Evolutionary conservation across 2,329 filamentous ascomycete species (phyloP).

Genomic region (Colletotrichum sidae): DNA sequence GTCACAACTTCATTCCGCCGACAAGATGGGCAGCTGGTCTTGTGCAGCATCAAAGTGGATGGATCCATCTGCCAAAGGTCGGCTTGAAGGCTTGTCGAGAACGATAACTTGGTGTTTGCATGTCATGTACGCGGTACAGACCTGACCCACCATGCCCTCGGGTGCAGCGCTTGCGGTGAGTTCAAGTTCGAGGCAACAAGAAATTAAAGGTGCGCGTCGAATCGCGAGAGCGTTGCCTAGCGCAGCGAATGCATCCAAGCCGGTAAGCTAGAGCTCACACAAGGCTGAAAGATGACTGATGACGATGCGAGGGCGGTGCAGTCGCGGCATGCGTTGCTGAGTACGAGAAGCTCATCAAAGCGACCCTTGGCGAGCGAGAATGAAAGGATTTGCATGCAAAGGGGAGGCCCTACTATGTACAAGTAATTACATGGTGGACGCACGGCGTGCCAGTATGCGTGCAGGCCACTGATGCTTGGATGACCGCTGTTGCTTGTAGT

Average conservation of each 20-base stretch:
- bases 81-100: slow-evolving; percentile 17
- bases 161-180: slow-evolving; percentile 30
- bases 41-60: slow-evolving; percentile 33
- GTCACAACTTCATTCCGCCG: slow-evolving; percentile 29
- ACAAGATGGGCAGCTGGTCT: slow-evolving; percentile 24
- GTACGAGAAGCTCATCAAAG: slow-evolving; percentile 39
- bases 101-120: neutral
- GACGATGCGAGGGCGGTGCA: slow-evolving; percentile 22
- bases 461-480: slow-evolving; percentile 1
- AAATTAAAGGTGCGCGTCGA: slow-evolving; percentile 20
- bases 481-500: neutral
- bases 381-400: slow-evolving; percentile 35
- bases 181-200: slow-evolving; percentile 22
- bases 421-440: neutral
- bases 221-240: slow-evolving; percentile 18
- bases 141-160: slow-evolving; percentile 22
- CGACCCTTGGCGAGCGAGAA: slow-evolving; percentile 31
- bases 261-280: too few species aligned
- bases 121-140: neutral
- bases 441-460: too few species aligned
- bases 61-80: slow-evolving; percentile 26
- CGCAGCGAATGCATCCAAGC: neutral
- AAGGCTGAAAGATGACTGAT: slow-evolving; percentile 10
- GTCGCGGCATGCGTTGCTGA: slow-evolving; percentile 23
- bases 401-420: slow-evolving; percentile 13